Evolutionary conservation across 1,284 basidiomycete genomes (phyloP), one percentile per base, ranked within the genome.

Genomic region (Ganoderma multipileum): DNA sequence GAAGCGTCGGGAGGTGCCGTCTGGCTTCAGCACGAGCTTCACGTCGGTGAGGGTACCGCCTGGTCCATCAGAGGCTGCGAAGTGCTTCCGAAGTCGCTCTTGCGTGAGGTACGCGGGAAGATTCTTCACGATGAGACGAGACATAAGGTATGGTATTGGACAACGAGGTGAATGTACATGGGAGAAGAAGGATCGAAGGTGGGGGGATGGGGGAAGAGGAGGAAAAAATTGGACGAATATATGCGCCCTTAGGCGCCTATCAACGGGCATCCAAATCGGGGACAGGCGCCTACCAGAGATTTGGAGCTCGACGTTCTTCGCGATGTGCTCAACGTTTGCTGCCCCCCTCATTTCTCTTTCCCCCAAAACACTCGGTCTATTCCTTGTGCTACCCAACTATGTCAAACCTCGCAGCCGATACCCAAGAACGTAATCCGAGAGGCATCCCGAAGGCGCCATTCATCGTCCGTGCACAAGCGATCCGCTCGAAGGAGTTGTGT

Each of bases 371-470:
- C 52, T 55, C 3, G 28, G 5, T 28, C 16, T 23, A 18, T 8
- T 18, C 9, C n/a, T 26, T 20, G 52, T 33, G 7, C 5, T 30
- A 30, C 2, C 41, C 7, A 18, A 38, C 42, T 28, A 76, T 78
- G 77, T 71, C 76, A 0, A 65, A 59, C 3, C 6, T 36, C 14
- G 55, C 55, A 28, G 38, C 61, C 0, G 60, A 71, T n/a, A 71
- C 68, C n/a, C 77, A 89, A 72, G 86, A 90, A 76, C 90, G 90
- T 76, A 98, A 97, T 76, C 90, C 95, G 1, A 85, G 96, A 64
- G 97, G 97, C 1, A 99, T 99, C 68, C 97, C 97, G 16, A 91
- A 92, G 79, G 97, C 97, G 4, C 95, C 95, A 0, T 99, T 99
- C 78, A 93, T 99, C 68, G 97, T 98, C 77, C 76, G 93, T 88